A percentile compares a stretch with the other conserved stretches of the same genome.
Evolutionary conservation across 768 basidiomycete species (phyloP).

Genomic region (Pisolithus sp.): DNA sequence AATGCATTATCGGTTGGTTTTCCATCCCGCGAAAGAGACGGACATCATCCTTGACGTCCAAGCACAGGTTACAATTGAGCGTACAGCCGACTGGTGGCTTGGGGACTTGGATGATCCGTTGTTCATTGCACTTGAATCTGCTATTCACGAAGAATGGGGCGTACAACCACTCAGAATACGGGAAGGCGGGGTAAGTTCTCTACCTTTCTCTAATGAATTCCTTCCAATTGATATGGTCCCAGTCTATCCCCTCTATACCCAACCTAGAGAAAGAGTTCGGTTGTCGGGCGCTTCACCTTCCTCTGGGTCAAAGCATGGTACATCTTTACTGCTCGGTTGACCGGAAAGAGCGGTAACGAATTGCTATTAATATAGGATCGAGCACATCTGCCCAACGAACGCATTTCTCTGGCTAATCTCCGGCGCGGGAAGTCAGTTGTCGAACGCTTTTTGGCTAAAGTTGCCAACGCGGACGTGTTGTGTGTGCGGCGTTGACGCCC

Average conservation of each 20-base stretch:
- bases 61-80: constrained; percentile 65
- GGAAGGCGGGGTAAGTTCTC: constrained; percentile 77
- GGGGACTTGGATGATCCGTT: constrained; percentile 79
- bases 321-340: constrained; percentile 18
- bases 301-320: constrained; percentile 88
- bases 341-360: neutral
- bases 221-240: neutral
- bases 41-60: neutral
- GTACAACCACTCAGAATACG: constrained; percentile 79
- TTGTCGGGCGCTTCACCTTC: constrained; percentile 87
- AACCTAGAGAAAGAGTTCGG: constrained; percentile 88
- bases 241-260: constrained; percentile 94
- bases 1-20: constrained; percentile 61
- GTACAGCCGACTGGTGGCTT: constrained; percentile 95
- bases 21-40: neutral
- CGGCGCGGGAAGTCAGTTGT: constrained; percentile 70
- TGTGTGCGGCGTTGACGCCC: too few species aligned
- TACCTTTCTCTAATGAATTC: neutral
- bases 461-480: constrained; percentile 26
- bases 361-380: constrained; percentile 51
- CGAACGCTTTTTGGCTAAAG: constrained; percentile 62
- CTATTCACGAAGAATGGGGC: constrained; percentile 85
- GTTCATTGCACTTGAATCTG: constrained; percentile 80
- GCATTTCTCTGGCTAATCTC: constrained; percentile 81
- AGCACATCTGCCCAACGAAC: constrained; percentile 91